Base-by-base conservation (phyloP, 202 grass and related monocot species). In the Schoenoplectus triqueter region DNA sequence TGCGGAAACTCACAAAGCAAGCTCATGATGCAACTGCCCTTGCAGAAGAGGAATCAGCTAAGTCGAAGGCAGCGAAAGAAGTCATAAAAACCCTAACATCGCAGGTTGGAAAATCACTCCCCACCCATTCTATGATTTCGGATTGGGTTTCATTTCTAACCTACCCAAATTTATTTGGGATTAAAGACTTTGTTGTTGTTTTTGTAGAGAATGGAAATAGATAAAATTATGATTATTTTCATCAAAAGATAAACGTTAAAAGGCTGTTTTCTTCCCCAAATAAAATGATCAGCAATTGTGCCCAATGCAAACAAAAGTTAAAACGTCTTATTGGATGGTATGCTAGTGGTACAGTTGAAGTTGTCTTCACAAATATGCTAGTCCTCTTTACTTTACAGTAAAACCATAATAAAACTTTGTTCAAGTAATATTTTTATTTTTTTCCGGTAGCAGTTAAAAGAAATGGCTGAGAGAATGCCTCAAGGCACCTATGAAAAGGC, bases 21-120 rank as follows among this genome's bases (percentile, higher is more conserved):
- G 80, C 92, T 70, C 87, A 93, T 54, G 95, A 97, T 67, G 89
- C 89, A 77, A 93, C 92, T 91, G 82, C 85, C 70, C 66, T 93
- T 66, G 91, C 94, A 78, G 88, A 90, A 78, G 95, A 97, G 86
- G 95, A 97, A 92, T 95, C 92, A 62, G 86, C 95, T 81, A 97
- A 91, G 90, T 97, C 95, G 51, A 97, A 93, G 89, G 95, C 95
- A 81, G 95, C 95, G 83, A 97, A 97, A 89, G 95, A 95, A 84
- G 95, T 97, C 80, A 95, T 97, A 87, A 97, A 97, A 95, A 91
- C 95, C 49, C 81, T 97, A 92, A 97, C 95, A 41, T 90, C 92
- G 11, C 92, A 97, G 92, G 95, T 97, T 88, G 22, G 57, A 67
- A 70, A 75, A 62, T 46, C 13, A 62, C 78, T 20, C 20, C 57